Percentiles rank a stretch among this genome's conserved stretches.
Conservation (phyloP, 192 early-diverging fungal genomes). For the Coemansia sp. region DNA sequence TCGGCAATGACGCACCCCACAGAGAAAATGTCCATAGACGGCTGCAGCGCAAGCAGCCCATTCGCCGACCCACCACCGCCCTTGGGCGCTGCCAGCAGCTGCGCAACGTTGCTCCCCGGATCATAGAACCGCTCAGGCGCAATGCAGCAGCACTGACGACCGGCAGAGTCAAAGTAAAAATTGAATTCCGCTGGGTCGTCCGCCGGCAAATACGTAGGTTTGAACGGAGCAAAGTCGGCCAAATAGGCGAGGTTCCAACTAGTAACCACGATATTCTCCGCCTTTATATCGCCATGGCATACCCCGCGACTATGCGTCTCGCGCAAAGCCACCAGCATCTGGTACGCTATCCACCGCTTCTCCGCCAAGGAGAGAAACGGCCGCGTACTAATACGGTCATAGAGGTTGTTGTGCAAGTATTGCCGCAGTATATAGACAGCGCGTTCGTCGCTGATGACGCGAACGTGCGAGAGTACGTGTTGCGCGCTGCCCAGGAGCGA, state of each 20-base stretch:
- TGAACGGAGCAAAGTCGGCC: conserved; percentile 85
- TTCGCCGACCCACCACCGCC: conserved; percentile 1
- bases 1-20: conserved; percentile 91
- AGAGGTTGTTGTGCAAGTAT: conserved; percentile 88
- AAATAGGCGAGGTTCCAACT: conserved; percentile 95
- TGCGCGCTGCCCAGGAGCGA: conserved; percentile 61
- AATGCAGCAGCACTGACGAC: conserved; percentile 86
- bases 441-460: conserved; percentile 82
- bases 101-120: conserved; percentile 49
- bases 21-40: conserved; percentile 95
- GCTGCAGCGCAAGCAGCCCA: conserved; percentile 55
- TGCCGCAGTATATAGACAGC: conserved; percentile 90
- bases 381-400: conserved; percentile 94
- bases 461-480: conserved; percentile 76
- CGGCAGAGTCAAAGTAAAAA: conserved; percentile 93
- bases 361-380: conserved; percentile 84
- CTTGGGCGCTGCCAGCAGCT: conserved; percentile 15
- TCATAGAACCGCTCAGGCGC: conserved; percentile 94
- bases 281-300: conserved; percentile 95
- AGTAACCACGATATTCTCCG: conserved; percentile 91
- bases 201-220: conserved; percentile 91
- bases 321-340: conserved; percentile 76
- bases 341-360: conserved; percentile 95
- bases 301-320: conserved; percentile 72
- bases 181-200: conserved; percentile 96